Base-by-base conservation (phyloP, 441 rosid genomes). In the Gossypium davidsonii region DNA sequence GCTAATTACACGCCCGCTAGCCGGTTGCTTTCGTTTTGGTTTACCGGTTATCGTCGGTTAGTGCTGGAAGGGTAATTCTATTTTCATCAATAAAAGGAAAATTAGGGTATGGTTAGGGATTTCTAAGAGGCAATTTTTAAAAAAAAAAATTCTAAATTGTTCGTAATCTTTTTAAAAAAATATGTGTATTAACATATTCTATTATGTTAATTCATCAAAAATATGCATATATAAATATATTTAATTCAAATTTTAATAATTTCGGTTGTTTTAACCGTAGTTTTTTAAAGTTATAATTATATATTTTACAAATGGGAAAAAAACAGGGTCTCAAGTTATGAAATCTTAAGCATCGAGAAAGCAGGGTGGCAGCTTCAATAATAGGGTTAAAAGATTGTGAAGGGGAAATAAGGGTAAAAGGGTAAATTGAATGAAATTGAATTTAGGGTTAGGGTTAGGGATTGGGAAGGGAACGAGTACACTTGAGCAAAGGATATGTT, bases 1-100 rank as follows among this genome's bases (percentile, higher is more conserved):
- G 83, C 67, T 42, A 69, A 76, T 79, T 42, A 56, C 79, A 80
- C 84, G 70, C 84, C 75, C 78, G 69, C 10, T 66, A 23, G 70
- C 70, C 56, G 70, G 57, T 67, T 48, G 21, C 21, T 48, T 66
- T 67, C 17, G 56, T 4, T 1, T 25, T 5, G 57, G 53, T 25
- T 67, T 46, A 67, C 71, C 57, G 71, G 57, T 34, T 23, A 25
- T 48, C 18, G 57, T 17, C 57, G 14, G 57, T 48, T 46, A 23
- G 8, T 21, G 2, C 46, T 67, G 7, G 3, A 42, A 44, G 3
- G 52, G 31, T 18, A 34, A 15, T 6, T 61, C 7, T n/a, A 28
- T n/a, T 31, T 61, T n/a, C 4, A 18, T 25, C 12, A 58, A 25
- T 25, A 58, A 12, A 58, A 26, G 17, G 14, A 4, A 39, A 42